Evolutionary conservation across 495 filamentous ascomycete species (phyloP).

Genomic region (Trichoderma asperelloides): DNA sequence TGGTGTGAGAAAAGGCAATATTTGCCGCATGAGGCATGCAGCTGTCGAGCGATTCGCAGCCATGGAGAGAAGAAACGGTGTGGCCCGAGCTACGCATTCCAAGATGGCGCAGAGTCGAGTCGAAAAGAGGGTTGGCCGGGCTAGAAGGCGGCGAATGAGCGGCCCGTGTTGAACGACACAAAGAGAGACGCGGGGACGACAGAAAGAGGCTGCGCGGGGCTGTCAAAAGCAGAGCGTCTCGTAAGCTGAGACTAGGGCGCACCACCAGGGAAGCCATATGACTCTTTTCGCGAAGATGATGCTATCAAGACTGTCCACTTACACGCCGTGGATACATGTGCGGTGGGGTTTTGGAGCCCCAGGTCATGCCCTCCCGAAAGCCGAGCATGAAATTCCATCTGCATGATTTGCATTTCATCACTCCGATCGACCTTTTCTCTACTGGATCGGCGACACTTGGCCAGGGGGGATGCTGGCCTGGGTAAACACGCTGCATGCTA

Average conservation of each 20-base stretch:
- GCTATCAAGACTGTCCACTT: background rate
- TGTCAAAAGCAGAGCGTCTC: background rate
- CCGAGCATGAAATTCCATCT: constrained; percentile 7
- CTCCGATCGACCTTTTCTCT: constrained; percentile 1
- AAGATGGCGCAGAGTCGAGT: too few species aligned
- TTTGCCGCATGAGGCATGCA: background rate
- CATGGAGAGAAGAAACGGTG: too few species aligned
- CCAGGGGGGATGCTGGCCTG: background rate
- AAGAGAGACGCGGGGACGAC: background rate
- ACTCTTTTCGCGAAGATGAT: background rate
- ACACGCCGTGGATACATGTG: background rate
- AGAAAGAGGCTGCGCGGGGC: background rate
- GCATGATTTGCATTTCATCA: constrained; percentile 4
- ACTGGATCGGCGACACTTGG: constrained; percentile 10
- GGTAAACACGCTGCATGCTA: background rate
- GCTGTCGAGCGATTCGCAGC: too few species aligned
- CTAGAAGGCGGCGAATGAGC: background rate
- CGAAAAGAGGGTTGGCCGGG: too few species aligned
- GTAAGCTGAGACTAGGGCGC: constrained; percentile 7
- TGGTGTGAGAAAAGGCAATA: background rate
- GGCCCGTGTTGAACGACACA: background rate
- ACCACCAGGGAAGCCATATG: background rate
- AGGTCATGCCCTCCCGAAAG: constrained; percentile 4
- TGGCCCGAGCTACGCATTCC: too few species aligned
- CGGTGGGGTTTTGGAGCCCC: background rate